phyloP scores from a whole-genome alignment of 2,329 filamentous ascomycete genomes.

The Fusarium sp. region DNA sequence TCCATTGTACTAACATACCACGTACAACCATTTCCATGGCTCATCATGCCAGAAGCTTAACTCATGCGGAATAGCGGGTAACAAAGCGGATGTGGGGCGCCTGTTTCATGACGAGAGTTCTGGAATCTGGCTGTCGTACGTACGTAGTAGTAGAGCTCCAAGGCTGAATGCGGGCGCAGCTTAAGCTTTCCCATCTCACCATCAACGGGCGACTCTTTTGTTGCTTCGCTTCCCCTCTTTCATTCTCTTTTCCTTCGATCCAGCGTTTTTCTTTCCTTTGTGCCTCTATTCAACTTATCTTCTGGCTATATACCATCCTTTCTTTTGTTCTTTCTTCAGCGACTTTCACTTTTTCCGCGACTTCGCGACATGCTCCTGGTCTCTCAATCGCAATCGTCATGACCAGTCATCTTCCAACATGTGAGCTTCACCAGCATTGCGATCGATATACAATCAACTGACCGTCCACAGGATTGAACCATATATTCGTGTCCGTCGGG shows the following conservation, averaged over 20 bases:
- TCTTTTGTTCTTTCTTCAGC: slow-evolving; percentile 7
- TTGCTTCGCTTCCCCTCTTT: slow-evolving; percentile 18
- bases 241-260: slow-evolving; percentile 6
- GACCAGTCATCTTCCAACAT: slow-evolving; percentile 42
- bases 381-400: slow-evolving; percentile 42
- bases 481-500: slow-evolving; percentile 81
- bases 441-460: background rate
- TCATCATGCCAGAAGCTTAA: background rate
- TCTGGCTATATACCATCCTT: slow-evolving; percentile 1
- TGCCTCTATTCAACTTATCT: background rate
- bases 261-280: slow-evolving; percentile 5
- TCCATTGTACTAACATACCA: background rate
- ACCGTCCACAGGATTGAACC: slow-evolving; percentile 75
- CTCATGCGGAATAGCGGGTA: slow-evolving; percentile 5
- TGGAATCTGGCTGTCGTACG: no score
- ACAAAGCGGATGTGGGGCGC: slow-evolving; percentile 26
- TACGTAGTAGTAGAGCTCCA: no score
- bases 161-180: slow-evolving; percentile 19
- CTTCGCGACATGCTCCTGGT: slow-evolving; percentile 39
- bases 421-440: slow-evolving; percentile 23
- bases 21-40: background rate
- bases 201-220: slow-evolving; percentile 26
- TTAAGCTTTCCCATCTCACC: slow-evolving; percentile 37
- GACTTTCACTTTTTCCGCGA: slow-evolving; percentile 13
- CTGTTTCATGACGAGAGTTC: slow-evolving; percentile 40